These are phyloP conservation scores for Xylariaceae sp. DNA, from an alignment of 2,329 filamentous ascomycete genomes.

Conservation along the genomic window DNA sequence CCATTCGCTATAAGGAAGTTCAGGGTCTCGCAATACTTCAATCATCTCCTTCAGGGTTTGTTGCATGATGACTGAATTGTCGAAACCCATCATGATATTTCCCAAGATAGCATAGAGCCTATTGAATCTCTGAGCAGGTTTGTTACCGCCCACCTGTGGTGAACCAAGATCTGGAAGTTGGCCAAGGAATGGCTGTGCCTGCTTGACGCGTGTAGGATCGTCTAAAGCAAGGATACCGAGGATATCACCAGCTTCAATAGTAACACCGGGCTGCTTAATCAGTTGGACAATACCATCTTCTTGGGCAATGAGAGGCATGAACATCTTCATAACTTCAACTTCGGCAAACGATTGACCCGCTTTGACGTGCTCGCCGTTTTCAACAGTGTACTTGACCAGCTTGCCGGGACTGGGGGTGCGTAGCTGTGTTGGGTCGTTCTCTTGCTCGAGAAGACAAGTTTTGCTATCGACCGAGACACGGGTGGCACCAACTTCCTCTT, in stretches of 20 bases:
- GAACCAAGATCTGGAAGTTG: conserved; percentile 83
- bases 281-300: conserved; percentile 96
- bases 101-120: conserved; percentile 72
- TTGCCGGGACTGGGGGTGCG: conserved; percentile 94
- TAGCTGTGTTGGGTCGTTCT: conserved; percentile 97
- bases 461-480: conserved; percentile 96
- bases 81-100: conserved; percentile 89
- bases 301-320: conserved; percentile 94
- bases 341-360: conserved; percentile 93
- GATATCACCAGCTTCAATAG: conserved; percentile 94
- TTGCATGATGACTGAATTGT: conserved; percentile 96
- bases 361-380: conserved; percentile 89
- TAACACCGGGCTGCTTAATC: conserved; percentile 98
- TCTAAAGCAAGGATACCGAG: conserved; percentile 95
- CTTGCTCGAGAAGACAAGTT: conserved; percentile 95
- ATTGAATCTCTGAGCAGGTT: conserved; percentile 83
- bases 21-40: conserved; percentile 81
- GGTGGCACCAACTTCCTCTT: conserved; percentile 94
- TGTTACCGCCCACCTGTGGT: conserved; percentile 82
- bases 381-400: conserved; percentile 94
- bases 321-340: conserved; percentile 99
- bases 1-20: conserved; percentile 95
- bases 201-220: conserved; percentile 93
- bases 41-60: conserved; percentile 81
- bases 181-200: conserved; percentile 87